phyloP scores from a whole-genome alignment of 345 rosid species.

The Punica granatum region DNA sequence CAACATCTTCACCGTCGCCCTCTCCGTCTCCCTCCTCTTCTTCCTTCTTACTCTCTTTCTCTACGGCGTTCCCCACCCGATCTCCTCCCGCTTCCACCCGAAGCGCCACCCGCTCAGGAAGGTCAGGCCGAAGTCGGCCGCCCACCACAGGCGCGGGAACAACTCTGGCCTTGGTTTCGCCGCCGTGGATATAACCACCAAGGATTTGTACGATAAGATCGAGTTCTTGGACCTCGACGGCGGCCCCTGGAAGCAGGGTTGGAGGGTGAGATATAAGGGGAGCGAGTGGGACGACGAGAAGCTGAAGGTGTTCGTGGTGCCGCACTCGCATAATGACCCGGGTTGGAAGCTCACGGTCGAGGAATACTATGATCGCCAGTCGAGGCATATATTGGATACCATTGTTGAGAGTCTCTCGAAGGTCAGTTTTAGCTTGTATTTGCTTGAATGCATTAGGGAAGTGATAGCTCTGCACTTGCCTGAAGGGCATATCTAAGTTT shows the following conservation, averaged over 20 bases:
- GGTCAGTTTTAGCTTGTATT: slow-evolving; percentile 26
- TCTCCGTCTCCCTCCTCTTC: slow-evolving; percentile 57
- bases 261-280: slow-evolving; percentile 69
- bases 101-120: background rate
- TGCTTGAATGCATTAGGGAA: background rate
- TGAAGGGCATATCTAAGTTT: too few relatives aligned
- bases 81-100: slow-evolving; percentile 42
- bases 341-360: slow-evolving; percentile 97
- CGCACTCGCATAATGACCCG: slow-evolving; percentile 98
- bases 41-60: slow-evolving; percentile 60
- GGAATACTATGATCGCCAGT: slow-evolving; percentile 82
- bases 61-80: slow-evolving; percentile 68
- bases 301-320: slow-evolving; percentile 80
- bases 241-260: slow-evolving; percentile 98
- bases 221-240: slow-evolving; percentile 76
- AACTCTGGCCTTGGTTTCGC: slow-evolving; percentile 28
- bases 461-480: background rate
- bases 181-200: slow-evolving; percentile 69
- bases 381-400: slow-evolving; percentile 79
- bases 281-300: slow-evolving; percentile 85
- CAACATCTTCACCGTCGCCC: slow-evolving; percentile 70
- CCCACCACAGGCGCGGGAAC: slow-evolving; percentile 12
- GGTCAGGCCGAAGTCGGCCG: slow-evolving; percentile 6
- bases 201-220: slow-evolving; percentile 80
- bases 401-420: slow-evolving; percentile 77